phyloP scores from a whole-genome alignment of 2,329 filamentous ascomycete genomes.

The Lachnellula occidentalis region DNA sequence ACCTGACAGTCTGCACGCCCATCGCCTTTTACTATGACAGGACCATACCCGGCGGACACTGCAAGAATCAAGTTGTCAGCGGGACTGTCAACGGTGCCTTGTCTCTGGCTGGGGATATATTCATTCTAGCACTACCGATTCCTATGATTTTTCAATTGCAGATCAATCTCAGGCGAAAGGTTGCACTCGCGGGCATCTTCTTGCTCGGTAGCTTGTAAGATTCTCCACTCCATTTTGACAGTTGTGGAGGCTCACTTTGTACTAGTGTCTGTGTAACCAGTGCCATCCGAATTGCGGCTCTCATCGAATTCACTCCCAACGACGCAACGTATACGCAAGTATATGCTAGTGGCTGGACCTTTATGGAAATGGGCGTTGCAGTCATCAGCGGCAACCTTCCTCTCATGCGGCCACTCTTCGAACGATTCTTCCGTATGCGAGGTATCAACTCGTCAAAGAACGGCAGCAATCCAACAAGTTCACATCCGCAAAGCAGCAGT shows the following conservation, averaged over 20 bases:
- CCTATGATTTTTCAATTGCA: constrained; percentile 14
- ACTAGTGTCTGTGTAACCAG: neutral
- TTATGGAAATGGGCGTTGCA: constrained; percentile 31
- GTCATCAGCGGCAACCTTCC: constrained; percentile 32
- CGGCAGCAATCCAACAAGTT: neutral
- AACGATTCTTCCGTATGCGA: constrained; percentile 6
- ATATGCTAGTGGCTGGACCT: constrained; percentile 36
- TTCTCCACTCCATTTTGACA: constrained; percentile 7
- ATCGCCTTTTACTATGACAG: constrained; percentile 19
- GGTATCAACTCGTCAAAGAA: neutral
- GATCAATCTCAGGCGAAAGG: constrained; percentile 8
- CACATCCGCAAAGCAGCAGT: neutral
- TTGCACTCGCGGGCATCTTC: constrained; percentile 15
- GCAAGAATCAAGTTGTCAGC: constrained; percentile 14
- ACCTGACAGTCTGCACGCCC: constrained; percentile 17
- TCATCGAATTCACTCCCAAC: neutral
- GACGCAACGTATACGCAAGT: constrained; percentile 20
- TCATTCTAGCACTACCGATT: constrained; percentile 11
- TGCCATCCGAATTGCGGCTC: neutral
- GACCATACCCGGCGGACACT: constrained; percentile 11
- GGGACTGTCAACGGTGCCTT: constrained; percentile 16
- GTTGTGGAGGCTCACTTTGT: neutral
- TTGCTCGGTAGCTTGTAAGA: constrained; percentile 12
- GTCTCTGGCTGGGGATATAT: constrained; percentile 11
- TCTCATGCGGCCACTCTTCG: constrained; percentile 30